Evolutionary conservation across 2,329 filamentous ascomycete species (phyloP), one percentile per base, ranked within the genome.

Genomic region (Hysterium pulicare): DNA sequence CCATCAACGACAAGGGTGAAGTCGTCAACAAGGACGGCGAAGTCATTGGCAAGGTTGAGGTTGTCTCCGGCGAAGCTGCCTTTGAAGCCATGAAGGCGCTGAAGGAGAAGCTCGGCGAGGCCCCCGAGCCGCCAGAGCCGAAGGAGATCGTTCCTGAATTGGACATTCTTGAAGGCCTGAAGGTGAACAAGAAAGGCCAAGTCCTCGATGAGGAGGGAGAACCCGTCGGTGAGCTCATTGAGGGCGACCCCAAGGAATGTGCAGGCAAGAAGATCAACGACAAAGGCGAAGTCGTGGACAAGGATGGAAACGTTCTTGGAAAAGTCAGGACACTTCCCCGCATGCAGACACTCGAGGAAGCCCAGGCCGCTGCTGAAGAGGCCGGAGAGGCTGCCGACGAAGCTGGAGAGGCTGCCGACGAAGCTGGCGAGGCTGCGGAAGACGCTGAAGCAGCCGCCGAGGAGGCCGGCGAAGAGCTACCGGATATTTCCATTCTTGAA

Each of bases 251-350:
- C 10, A 64, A 74, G 11, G 78, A 83, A 48, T 83, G 81, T 48
- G 78, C 82, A 15, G 75, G 82, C 45, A 83, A 82, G 68, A 84
- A 83, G 63, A 70, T 82, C 51, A 82, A 84, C 50, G 75, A 74
- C 45, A 72, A 82, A 62, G 81, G 81, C 16, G 81, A 84, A 54
- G 78, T 84, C 42, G 72, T 83, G 56, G 81, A 83, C 59, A 79
- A 75, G 59, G 75, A 79, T 34, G 81, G 81, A 33, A 81, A 82
- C 33, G 72, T 84, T 48, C 74, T 84, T 47, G 82, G 81, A 31
- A 77, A 76, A 49, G 78, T 82, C 48, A 71, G 78, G 52, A 70
- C 74, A n/a, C 65, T 76, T 4, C 71, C 73, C 9, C n/a, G n/a
- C n/a, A n/a, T n/a, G n/a, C 70, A 73, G 50, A 58, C 68, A 33